These are phyloP conservation scores for Backusella mclennaniae DNA, from an alignment of 192 early-diverging fungal species.

Conservation along the genomic window DNA sequence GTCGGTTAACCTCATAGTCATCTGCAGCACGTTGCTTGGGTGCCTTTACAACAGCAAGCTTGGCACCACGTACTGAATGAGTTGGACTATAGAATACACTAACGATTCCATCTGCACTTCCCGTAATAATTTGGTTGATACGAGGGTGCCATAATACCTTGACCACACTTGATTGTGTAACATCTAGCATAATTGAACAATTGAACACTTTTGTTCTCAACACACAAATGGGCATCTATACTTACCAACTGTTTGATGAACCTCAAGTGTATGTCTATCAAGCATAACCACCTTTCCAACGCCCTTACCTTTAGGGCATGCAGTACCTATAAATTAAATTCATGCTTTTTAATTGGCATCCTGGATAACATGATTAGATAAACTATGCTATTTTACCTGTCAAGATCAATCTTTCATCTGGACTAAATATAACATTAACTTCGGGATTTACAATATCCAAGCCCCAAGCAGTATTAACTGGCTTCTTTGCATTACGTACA, in stretches of 20 bases:
- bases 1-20: constrained; percentile 63
- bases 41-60: constrained; percentile 61
- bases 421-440: constrained; percentile 80
- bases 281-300: constrained; percentile 66
- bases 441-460: constrained; percentile 71
- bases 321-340: constrained; percentile 36
- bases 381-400: constrained; percentile 47
- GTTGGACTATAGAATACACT: constrained; percentile 76
- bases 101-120: constrained; percentile 73
- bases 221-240: not conserved
- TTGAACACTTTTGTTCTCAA: not conserved
- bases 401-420: constrained; percentile 75
- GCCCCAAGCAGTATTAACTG: constrained; percentile 53
- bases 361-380: too few relatives aligned
- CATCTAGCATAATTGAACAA: constrained; percentile 4
- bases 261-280: constrained; percentile 58
- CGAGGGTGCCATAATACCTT: constrained; percentile 81
- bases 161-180: constrained; percentile 65
- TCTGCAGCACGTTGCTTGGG: constrained; percentile 65
- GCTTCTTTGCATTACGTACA: constrained; percentile 66
- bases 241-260: constrained; percentile 52
- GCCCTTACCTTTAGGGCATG: constrained; percentile 69
- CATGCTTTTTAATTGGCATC: not conserved
- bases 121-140: constrained; percentile 82
- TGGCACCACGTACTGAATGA: constrained; percentile 67